A percentile compares a stretch with the other conserved stretches of the same genome.
phyloP scores from a whole-genome alignment of 2,329 filamentous ascomycete species.

The Alternaria sp. region DNA sequence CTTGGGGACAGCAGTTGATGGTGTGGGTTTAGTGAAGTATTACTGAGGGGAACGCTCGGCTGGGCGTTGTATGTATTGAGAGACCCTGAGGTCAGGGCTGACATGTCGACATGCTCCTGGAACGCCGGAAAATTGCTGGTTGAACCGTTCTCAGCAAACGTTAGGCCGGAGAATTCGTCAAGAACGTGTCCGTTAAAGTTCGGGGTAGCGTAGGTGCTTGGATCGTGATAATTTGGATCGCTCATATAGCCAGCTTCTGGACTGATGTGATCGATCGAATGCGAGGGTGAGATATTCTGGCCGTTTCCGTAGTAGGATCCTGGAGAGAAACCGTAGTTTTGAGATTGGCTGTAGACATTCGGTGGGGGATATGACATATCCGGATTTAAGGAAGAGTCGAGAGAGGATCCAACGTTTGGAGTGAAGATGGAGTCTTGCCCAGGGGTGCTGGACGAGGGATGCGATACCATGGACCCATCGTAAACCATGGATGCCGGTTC shows the following conservation, averaged over 20 bases:
- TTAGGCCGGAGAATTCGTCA: conserved; percentile 41
- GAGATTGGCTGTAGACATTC: conserved; percentile 36
- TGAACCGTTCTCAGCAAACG: conserved; percentile 37
- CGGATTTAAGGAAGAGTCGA: conserved; percentile 48
- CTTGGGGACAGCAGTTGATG: conserved; percentile 49
- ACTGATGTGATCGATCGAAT: conserved; percentile 51
- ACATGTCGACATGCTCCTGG: conserved; percentile 38
- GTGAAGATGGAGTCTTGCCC: conserved; percentile 44
- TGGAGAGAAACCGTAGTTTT: conserved; percentile 43
- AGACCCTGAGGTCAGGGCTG: conserved; percentile 36
- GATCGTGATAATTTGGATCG: conserved; percentile 44
- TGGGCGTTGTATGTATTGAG: conserved; percentile 46
- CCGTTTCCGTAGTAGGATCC: conserved; percentile 39
- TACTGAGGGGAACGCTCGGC: conserved; percentile 29
- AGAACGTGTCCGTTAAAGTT: conserved; percentile 44
- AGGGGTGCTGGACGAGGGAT: conserved; percentile 31
- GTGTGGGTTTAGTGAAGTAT: conserved; percentile 35
- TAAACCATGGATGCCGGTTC: conserved; percentile 47
- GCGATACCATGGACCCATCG: conserved; percentile 38
- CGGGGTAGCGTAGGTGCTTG: conserved; percentile 46
- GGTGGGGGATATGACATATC: conserved; percentile 44
- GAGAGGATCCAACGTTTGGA: conserved; percentile 45
- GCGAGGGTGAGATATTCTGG: conserved; percentile 48
- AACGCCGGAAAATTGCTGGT: conserved; percentile 35
- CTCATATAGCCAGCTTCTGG: conserved; percentile 47